Evolutionary conservation across 2,329 filamentous ascomycete genomes (phyloP), one percentile per base, ranked within the genome.

Genomic region (Malbranchea zuffiana): DNA sequence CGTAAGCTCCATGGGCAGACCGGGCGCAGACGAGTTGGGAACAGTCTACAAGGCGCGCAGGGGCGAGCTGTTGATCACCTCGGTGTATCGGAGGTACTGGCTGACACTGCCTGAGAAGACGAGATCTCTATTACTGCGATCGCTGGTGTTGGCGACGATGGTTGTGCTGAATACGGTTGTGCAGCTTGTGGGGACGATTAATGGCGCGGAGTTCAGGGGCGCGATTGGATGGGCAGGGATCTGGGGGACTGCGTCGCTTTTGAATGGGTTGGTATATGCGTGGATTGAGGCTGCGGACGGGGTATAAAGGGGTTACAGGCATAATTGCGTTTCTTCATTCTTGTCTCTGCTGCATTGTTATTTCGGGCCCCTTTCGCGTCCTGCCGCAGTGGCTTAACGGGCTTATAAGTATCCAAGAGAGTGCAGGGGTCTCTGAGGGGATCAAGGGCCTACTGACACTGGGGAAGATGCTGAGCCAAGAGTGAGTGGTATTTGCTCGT

Each of bases 191-290:
- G 66, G 76, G 37, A 80, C 76, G 0, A 63, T 95, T 13, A 67
- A 74, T 29, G 81, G 83, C 3, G 75, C 84, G 7, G 80, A 87
- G 50, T 44, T 73, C 3, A 49, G 65, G 1, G 88, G 87, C 7
- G 83, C 86, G 1, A 62, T 68, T 3, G 74, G 71, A 0, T 96
- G 86, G 68, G 77, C 82, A 2, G 65, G 66, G 15, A 66, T 88
- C 23, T 95, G 85, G 85, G 74, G 73, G n/a, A 50, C 69, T 15
- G 81, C 56, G 3, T 50, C 48, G 2, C 25, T 56, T 40, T 41
- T 43, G 6, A 49, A 50, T 19, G 59, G 56, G 4, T 40, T 46
- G 26, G 42, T 48, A 19, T 63, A 59, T 44, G 52, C 52, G 18
- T 64, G 60, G 61, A 54, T 63, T 32, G 58, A 61, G 41, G 56